These are phyloP conservation scores for Grifola frondosa DNA, from an alignment of 1,284 basidiomycete species.

Conservation along the genomic window DNA sequence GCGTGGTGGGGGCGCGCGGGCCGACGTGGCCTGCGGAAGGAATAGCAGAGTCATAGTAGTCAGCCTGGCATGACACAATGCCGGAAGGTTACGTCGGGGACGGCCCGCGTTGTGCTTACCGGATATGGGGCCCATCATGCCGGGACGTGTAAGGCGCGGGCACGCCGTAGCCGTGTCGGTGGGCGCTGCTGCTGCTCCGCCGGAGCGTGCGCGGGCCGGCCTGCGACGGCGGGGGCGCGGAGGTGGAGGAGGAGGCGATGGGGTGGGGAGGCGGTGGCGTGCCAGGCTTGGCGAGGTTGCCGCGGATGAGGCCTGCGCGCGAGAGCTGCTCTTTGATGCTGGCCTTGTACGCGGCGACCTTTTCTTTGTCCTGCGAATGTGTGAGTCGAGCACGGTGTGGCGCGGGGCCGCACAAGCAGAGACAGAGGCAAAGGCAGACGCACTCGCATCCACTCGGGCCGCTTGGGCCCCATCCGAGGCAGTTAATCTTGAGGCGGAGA, in stretches of 20 bases:
- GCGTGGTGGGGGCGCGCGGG: conserved; percentile 9
- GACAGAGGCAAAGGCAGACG: conserved; percentile 30
- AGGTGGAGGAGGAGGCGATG: conserved; percentile 17
- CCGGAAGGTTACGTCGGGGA: conserved; percentile 19
- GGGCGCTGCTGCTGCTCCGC: conserved; percentile 21
- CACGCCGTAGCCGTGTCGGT: conserved; percentile 15
- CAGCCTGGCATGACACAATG: conserved; percentile 12
- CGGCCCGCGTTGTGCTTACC: no score
- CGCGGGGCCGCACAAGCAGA: background rate
- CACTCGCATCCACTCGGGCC: conserved; percentile 83
- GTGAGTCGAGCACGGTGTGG: background rate
- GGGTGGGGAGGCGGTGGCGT: conserved; percentile 12
- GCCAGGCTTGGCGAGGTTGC: conserved; percentile 53
- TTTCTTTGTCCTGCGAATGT: conserved; percentile 68
- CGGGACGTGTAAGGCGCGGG: conserved; percentile 16
- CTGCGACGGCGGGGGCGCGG: conserved; percentile 27
- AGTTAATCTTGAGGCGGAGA: conserved; percentile 70
- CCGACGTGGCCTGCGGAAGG: no score
- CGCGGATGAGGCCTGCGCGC: conserved; percentile 73
- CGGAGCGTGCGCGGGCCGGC: conserved; percentile 25
- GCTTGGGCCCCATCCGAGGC: conserved; percentile 77
- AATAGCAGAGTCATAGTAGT: no score
- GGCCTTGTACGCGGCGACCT: conserved; percentile 80
- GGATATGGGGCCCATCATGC: conserved; percentile 11
- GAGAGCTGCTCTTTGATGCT: conserved; percentile 78